Conservation (phyloP, 2,329 filamentous ascomycete species). For the Trichoderma atrobrunneum region DNA sequence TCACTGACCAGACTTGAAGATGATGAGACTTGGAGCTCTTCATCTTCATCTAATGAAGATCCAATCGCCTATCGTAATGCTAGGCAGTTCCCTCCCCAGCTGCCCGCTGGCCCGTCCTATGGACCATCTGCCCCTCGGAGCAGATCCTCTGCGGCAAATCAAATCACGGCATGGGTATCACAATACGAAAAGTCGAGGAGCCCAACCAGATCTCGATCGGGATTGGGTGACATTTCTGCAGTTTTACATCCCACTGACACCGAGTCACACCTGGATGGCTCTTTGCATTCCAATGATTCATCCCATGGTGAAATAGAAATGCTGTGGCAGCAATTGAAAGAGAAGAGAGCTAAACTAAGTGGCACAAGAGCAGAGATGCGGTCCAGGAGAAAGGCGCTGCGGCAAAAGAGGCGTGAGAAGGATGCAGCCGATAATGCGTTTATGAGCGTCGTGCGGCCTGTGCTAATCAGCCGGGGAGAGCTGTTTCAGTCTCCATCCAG, state of each 20-base stretch:
- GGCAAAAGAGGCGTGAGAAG: conserved; percentile 32
- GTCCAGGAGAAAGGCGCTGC: conserved; percentile 31
- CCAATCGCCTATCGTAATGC: conserved; percentile 31
- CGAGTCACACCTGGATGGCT: conserved; percentile 21
- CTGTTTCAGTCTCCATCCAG: conserved; percentile 24
- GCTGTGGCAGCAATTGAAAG: conserved; percentile 38
- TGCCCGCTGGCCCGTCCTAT: conserved; percentile 28
- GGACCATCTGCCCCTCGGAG: conserved; percentile 25
- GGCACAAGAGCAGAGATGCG: conserved; percentile 33
- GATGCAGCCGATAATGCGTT: conserved; percentile 41
- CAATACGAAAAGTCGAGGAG: conserved; percentile 31
- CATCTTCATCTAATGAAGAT: conserved; percentile 30
- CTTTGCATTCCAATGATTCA: conserved; percentile 23
- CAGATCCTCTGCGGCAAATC: conserved; percentile 32
- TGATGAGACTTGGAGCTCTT: conserved; percentile 25
- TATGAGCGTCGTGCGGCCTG: conserved; percentile 39
- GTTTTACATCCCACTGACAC: conserved; percentile 16
- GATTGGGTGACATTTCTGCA: conserved; percentile 13
- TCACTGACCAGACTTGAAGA: conserved; percentile 26
- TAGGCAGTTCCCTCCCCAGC: conserved; percentile 33
- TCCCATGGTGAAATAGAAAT: conserved; percentile 34
- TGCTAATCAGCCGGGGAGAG: conserved; percentile 32
- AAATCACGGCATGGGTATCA: conserved; percentile 36
- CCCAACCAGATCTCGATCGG: conserved; percentile 22
- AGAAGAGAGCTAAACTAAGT: conserved; percentile 31